These are phyloP conservation scores for Myotisia sp. DNA, from an alignment of 2,329 filamentous ascomycete species.

Conservation along the genomic window DNA sequence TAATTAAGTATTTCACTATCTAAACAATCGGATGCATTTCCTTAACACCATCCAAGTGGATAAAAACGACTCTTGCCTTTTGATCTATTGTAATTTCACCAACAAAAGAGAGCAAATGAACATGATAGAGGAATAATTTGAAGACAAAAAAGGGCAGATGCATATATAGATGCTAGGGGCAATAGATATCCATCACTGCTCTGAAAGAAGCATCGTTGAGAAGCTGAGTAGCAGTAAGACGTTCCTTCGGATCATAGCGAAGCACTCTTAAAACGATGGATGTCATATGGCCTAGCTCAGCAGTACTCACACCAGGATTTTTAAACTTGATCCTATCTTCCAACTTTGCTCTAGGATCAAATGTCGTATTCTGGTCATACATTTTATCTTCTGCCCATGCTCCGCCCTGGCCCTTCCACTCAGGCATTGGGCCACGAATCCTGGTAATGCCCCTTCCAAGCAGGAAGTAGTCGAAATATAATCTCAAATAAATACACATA, in stretches of 20 bases:
- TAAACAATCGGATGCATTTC: no score
- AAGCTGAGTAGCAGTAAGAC: conserved; percentile 17
- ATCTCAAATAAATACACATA: conserved; percentile 17
- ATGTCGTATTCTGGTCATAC: conserved; percentile 16
- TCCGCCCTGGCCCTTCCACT: conserved; percentile 15
- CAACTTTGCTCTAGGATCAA: background rate
- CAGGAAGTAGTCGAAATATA: conserved; percentile 14
- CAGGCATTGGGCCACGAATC: conserved; percentile 17
- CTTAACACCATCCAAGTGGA: no score
- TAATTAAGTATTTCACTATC: no score
- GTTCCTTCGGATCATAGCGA: conserved; percentile 15
- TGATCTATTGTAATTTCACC: no score
- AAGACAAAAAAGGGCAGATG: no score
- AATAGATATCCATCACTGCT: conserved; percentile 18
- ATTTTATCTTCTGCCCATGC: conserved; percentile 12
- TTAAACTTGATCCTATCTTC: background rate
- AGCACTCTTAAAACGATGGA: conserved; percentile 17
- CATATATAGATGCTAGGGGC: no score
- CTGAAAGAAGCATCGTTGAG: conserved; percentile 18
- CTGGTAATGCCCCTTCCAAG: conserved; percentile 12
- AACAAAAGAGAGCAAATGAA: no score
- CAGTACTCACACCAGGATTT: conserved; percentile 1
- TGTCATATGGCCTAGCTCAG: conserved; percentile 7
- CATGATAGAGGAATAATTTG: no score
- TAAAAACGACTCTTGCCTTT: no score